Percentiles rank a stretch among this genome's conserved stretches.
phyloP scores from a whole-genome alignment of 352 stramenopile genomes.

The Bremia lactucae region DNA sequence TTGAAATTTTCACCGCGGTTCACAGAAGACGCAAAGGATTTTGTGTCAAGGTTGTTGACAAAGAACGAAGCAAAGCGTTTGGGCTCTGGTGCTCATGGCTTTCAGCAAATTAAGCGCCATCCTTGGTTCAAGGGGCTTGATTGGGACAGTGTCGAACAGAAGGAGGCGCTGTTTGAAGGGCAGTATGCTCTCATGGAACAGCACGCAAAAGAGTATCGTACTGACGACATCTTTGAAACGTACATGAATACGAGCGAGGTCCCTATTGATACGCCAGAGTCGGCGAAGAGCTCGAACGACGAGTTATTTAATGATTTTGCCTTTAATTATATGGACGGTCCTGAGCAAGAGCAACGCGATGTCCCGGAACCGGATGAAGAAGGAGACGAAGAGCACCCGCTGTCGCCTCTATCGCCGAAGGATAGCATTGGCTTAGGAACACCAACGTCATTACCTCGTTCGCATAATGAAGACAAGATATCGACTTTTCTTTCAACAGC shows the following conservation, averaged over 20 bases:
- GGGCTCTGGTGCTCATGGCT: constrained; percentile 82
- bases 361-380: constrained; percentile 29
- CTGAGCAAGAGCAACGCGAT: constrained; percentile 38
- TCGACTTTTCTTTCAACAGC: constrained; percentile 34
- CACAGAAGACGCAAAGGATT: constrained; percentile 74
- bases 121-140: constrained; percentile 83
- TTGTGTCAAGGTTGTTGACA: constrained; percentile 86
- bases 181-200: constrained; percentile 72
- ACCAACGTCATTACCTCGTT: too few species aligned
- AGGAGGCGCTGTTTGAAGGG: constrained; percentile 50
- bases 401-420: constrained; percentile 19
- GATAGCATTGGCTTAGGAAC: too few species aligned
- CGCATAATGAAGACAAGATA: constrained; percentile 32
- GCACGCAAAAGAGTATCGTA: constrained; percentile 72
- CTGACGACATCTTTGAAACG: constrained; percentile 74
- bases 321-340: constrained; percentile 73
- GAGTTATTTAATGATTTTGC: constrained; percentile 77
- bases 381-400: constrained; percentile 14
- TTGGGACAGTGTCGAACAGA: constrained; percentile 65
- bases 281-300: constrained; percentile 54
- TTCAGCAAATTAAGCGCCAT: constrained; percentile 82
- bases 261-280: constrained; percentile 71
- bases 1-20: constrained; percentile 76
- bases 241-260: constrained; percentile 84
- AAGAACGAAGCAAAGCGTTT: constrained; percentile 89